These are phyloP conservation scores for Aureoboletus auriporus DNA, from an alignment of 768 basidiomycete species.

Conservation along the genomic window DNA sequence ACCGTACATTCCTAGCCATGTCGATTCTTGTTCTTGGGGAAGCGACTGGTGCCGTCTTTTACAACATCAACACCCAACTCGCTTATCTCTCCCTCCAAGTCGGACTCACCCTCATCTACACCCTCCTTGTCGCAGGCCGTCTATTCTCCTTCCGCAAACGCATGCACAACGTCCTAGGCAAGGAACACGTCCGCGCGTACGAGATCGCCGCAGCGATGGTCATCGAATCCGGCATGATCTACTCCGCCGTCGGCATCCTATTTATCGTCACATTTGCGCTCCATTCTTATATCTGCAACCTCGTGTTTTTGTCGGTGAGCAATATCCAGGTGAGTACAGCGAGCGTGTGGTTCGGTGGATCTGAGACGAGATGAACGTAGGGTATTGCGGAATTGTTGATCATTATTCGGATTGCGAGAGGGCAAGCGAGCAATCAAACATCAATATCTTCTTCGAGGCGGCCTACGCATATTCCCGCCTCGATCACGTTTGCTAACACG, in stretches of 20 bases:
- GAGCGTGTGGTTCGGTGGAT: too few species aligned
- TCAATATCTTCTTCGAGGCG: not conserved
- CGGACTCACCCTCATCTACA: conserved; percentile 28
- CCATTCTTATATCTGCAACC: conserved; percentile 25
- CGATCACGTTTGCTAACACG: conserved; percentile 6
- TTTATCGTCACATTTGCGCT: conserved; percentile 30
- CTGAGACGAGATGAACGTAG: conserved; percentile 1
- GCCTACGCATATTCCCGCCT: not conserved
- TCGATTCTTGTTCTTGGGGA: conserved; percentile 13
- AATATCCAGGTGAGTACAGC: conserved; percentile 26
- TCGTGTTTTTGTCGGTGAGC: conserved; percentile 31
- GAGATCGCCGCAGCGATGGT: conserved; percentile 28
- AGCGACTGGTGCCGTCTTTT: conserved; percentile 12
- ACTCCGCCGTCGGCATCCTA: conserved; percentile 22
- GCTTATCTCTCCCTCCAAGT: conserved; percentile 30
- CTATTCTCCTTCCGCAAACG: conserved; percentile 20
- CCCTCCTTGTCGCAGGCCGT: conserved; percentile 28
- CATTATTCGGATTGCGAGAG: conserved; percentile 33
- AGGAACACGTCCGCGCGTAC: conserved; percentile 20
- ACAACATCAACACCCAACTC: conserved; percentile 16
- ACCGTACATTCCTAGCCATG: conserved; percentile 3
- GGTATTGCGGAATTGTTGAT: conserved; percentile 33
- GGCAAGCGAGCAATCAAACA: not conserved
- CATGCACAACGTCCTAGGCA: conserved; percentile 13
- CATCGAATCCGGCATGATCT: conserved; percentile 34